Conservation (phyloP, 352 stramenopile genomes). For the Pythium dissimile region DNA sequence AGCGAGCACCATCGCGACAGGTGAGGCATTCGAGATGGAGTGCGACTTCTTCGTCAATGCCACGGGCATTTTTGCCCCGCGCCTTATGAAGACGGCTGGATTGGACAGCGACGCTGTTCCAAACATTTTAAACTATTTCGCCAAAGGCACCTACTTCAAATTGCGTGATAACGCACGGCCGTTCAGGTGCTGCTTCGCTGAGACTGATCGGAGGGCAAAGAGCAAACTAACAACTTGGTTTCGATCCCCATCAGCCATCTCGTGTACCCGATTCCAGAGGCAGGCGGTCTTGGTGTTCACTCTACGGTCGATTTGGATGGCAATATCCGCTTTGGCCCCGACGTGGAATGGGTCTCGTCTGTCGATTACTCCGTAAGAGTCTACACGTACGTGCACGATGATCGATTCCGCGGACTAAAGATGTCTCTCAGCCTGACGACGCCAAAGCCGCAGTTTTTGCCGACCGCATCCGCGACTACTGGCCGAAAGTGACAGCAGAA, state of each 20-base stretch:
- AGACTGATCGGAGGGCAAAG: neutral
- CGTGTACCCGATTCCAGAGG: constrained; percentile 95
- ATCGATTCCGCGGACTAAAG: no score
- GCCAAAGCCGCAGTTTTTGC: constrained; percentile 60
- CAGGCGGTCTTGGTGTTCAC: constrained; percentile 94
- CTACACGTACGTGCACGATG: neutral
- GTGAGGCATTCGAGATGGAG: constrained; percentile 59
- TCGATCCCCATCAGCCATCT: constrained; percentile 82
- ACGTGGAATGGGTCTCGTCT: constrained; percentile 93
- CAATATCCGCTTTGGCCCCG: constrained; percentile 93
- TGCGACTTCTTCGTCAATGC: constrained; percentile 93
- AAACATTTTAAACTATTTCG: constrained; percentile 68
- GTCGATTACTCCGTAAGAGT: constrained; percentile 82
- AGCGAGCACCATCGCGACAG: constrained; percentile 27
- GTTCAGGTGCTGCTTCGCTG: constrained; percentile 71
- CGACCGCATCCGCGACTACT: constrained; percentile 90
- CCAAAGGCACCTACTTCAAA: constrained; percentile 97
- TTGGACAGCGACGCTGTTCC: constrained; percentile 8
- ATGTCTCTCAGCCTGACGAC: constrained; percentile 55
- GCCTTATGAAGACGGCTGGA: constrained; percentile 21
- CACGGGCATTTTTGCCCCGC: constrained; percentile 80
- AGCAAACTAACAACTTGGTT: no score
- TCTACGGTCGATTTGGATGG: constrained; percentile 93
- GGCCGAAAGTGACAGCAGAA: constrained; percentile 74
- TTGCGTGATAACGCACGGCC: constrained; percentile 44